Evolutionary conservation across 2,329 filamentous ascomycete genomes (phyloP).

Genomic region (Pseudohalonectria lignicola): DNA sequence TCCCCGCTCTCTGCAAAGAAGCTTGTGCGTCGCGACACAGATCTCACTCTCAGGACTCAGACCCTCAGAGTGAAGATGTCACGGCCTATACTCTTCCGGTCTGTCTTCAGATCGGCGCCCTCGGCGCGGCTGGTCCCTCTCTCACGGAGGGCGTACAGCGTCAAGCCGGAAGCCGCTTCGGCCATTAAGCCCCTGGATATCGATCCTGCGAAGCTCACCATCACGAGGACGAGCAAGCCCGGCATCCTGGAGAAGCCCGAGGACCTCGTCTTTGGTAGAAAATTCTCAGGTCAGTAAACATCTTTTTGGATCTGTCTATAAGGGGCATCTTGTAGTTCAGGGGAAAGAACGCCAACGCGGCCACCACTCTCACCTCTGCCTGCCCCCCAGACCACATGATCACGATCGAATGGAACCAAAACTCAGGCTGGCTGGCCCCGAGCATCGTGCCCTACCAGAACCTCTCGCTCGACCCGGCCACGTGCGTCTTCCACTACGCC

Average conservation of each 20-base stretch:
- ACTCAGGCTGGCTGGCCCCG: conserved; percentile 72
- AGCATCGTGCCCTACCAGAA: conserved; percentile 92
- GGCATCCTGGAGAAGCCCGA: conserved; percentile 64
- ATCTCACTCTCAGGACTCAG: not conserved
- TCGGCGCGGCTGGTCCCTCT: conserved; percentile 19
- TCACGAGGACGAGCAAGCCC: conserved; percentile 66
- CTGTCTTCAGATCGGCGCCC: conserved; percentile 5
- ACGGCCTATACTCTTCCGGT: conserved; percentile 29
- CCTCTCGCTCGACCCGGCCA: conserved; percentile 89
- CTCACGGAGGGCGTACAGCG: conserved; percentile 37
- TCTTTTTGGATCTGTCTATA: not conserved
- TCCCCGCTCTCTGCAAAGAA: no score
- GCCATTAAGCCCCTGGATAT: conserved; percentile 51
- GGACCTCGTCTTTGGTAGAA: conserved; percentile 79
- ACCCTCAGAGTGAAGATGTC: no score
- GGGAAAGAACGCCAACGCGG: not conserved
- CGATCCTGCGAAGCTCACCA: conserved; percentile 63
- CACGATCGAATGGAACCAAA: conserved; percentile 81
- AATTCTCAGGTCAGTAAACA: conserved; percentile 64
- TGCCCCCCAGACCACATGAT: conserved; percentile 79
- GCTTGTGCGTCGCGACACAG: not conserved
- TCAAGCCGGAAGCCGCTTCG: conserved; percentile 37
- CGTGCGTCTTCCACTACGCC: conserved; percentile 96
- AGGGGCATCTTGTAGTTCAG: not conserved
- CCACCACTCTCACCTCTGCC: not conserved